Percentiles rank a stretch among this genome's conserved stretches.
Conservation (phyloP, 495 filamentous ascomycete species). For the Penicillium salamii region DNA sequence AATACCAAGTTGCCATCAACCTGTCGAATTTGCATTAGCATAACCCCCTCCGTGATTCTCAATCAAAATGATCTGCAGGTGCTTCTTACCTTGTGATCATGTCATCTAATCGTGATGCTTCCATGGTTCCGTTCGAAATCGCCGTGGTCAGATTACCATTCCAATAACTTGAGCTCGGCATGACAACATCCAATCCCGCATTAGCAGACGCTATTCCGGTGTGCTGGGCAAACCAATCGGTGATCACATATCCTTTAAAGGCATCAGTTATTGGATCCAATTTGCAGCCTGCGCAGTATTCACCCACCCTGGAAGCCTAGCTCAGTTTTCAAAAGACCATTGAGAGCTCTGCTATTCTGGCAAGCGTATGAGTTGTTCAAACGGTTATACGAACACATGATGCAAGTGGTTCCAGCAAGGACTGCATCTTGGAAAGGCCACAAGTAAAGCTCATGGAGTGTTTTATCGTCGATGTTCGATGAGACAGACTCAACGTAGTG, state of each 20-base stretch:
- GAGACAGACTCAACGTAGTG: background rate
- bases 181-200: slow-evolving; percentile 59
- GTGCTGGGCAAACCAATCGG: slow-evolving; percentile 61
- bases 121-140: slow-evolving; percentile 48
- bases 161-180: slow-evolving; percentile 50
- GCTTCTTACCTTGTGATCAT: slow-evolving; percentile 54
- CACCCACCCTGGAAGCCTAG: slow-evolving; percentile 66
- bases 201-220: slow-evolving; percentile 49
- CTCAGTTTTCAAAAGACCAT: slow-evolving; percentile 73
- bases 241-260: slow-evolving; percentile 51
- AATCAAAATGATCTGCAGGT: no score
- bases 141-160: slow-evolving; percentile 50
- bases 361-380: slow-evolving; percentile 52
- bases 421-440: slow-evolving; percentile 55
- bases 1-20: slow-evolving; percentile 83
- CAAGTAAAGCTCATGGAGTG: slow-evolving; percentile 10
- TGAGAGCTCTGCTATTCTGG: slow-evolving; percentile 56
- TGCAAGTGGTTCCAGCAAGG: slow-evolving; percentile 42
- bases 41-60: no score
- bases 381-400: slow-evolving; percentile 34
- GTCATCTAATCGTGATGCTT: slow-evolving; percentile 46
- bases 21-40: slow-evolving; percentile 34
- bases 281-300: background rate
- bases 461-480: slow-evolving; percentile 39
- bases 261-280: slow-evolving; percentile 28